Evolutionary conservation across 169 alveolate genomes (phyloP).

Genomic region (Plasmodium vinckei): DNA sequence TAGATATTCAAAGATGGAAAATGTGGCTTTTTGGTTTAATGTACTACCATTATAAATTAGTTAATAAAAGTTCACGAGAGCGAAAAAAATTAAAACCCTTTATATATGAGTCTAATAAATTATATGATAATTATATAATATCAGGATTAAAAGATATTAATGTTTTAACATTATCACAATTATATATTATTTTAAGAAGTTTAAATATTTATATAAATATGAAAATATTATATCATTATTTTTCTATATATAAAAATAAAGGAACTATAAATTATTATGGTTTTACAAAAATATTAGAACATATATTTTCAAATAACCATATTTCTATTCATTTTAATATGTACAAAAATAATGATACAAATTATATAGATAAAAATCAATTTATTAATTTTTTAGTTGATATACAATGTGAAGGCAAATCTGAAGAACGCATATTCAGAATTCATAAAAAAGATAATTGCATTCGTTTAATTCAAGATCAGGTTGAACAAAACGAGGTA

Average conservation of each 20-base stretch:
- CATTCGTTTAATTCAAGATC: no score
- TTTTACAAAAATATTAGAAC: constrained; percentile 74
- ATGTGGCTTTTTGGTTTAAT: constrained; percentile 77
- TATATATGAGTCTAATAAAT: constrained; percentile 59
- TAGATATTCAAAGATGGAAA: constrained; percentile 77
- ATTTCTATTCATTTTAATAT: constrained; percentile 51
- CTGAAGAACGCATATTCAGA: constrained; percentile 50
- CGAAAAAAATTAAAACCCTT: constrained; percentile 43
- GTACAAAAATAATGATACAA: constrained; percentile 35
- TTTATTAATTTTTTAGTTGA: constrained; percentile 71
- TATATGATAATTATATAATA: constrained; percentile 71
- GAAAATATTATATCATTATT: constrained; percentile 74
- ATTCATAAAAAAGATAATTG: background rate
- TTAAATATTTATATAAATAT: constrained; percentile 72
- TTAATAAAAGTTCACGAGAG: constrained; percentile 57
- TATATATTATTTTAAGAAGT: constrained; percentile 71
- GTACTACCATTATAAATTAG: constrained; percentile 72
- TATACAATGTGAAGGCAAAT: constrained; percentile 73
- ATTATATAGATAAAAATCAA: constrained; percentile 55
- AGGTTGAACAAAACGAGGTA: no score
- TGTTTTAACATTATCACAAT: constrained; percentile 67
- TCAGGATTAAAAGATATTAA: constrained; percentile 75
- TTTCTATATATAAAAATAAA: constrained; percentile 76
- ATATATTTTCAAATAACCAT: constrained; percentile 72
- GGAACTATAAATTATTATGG: constrained; percentile 68